Evolutionary conservation across 495 filamentous ascomycete genomes (phyloP), one percentile per base, ranked within the genome.

Genomic region (Chaetomium tenue): DNA sequence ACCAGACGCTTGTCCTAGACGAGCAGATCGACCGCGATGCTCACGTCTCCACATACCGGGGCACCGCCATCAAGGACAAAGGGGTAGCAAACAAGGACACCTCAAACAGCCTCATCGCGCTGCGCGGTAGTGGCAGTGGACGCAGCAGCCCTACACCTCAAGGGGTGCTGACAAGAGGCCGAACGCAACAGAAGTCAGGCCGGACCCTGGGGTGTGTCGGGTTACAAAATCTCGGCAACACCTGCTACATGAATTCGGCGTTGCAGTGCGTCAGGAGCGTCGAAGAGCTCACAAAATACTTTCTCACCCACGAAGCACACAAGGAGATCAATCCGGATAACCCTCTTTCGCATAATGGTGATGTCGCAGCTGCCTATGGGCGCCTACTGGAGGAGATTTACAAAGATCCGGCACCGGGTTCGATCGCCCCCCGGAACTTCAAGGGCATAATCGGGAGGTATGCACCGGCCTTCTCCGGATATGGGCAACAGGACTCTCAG

Each of bases 221-320:
- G 33, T 77, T 98, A 52, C 86, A 84, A 60, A 98, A 98, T 70
- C 77, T 98, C 28, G 94, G 94, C 20, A 98, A 98, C 69, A 97
- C 94, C 0, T 98, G 94, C 77, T 98, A 98, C 75, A 97, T 97
- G 91, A 97, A 97, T 76, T 96, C 94, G 18, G 94, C 95, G 23
- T 77, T 97, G 57, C 94, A 98, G 73, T 98, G 94, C 72, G 82
- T 98, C 46, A 86, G 92, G 40, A 93, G 89, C 66, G 90, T 96
- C 3, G 90, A 95, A 65, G 94, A 98, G 75, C 79, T 98, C 69
- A 91, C 91, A 7, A 85, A 88, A 63, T 98, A 97, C 75, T 98
- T 98, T 75, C 76, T 97, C 22, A 87, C 83, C 61, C 83, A 87
- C 56, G 79, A 87, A 63, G 90, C 90, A 71, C 86, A 88, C 63